phyloP scores from a whole-genome alignment of 1,139 yeast species.

The Magnusiomyces magnusii region DNA sequence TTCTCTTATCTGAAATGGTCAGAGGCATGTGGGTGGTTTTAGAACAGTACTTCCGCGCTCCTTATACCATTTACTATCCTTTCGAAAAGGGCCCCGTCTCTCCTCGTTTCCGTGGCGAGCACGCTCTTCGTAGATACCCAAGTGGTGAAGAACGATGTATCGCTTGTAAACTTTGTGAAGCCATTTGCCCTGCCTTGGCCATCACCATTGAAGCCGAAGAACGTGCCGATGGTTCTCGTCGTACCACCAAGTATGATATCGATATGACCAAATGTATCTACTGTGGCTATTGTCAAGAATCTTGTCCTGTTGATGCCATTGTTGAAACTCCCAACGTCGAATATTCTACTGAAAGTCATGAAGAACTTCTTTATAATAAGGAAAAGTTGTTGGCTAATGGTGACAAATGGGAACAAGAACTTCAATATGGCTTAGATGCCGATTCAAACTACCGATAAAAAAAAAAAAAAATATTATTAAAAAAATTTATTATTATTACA shows the following conservation, averaged over 20 bases:
- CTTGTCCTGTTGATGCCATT: constrained; percentile 92
- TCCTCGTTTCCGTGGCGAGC: constrained; percentile 90
- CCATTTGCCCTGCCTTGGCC: constrained; percentile 90
- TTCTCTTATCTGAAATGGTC: constrained; percentile 72
- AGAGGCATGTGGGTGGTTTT: constrained; percentile 86
- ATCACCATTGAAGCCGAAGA: constrained; percentile 93
- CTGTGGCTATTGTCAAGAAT: constrained; percentile 91
- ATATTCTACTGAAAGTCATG: constrained; percentile 81
- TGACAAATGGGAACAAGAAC: constrained; percentile 92
- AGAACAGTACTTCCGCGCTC: constrained; percentile 84
- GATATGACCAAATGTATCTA: constrained; percentile 94
- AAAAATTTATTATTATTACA: too few species aligned
- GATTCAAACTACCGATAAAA: constrained; percentile 78
- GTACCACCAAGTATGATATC: constrained; percentile 84
- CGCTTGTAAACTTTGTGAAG: constrained; percentile 90
- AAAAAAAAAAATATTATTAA: not conserved
- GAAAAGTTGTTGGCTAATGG: constrained; percentile 85
- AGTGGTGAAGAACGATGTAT: constrained; percentile 88
- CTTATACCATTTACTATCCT: constrained; percentile 84
- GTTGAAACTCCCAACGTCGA: constrained; percentile 87
- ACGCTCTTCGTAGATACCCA: constrained; percentile 84
- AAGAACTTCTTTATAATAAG: constrained; percentile 80
- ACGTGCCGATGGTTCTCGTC: constrained; percentile 81
- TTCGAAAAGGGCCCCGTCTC: constrained; percentile 88
- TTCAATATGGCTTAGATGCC: constrained; percentile 80